A percentile compares a stretch with the other conserved stretches of the same genome.
Evolutionary conservation across 2,329 filamentous ascomycete species (phyloP).

Genomic region (Ceratocystis albifundus): DNA sequence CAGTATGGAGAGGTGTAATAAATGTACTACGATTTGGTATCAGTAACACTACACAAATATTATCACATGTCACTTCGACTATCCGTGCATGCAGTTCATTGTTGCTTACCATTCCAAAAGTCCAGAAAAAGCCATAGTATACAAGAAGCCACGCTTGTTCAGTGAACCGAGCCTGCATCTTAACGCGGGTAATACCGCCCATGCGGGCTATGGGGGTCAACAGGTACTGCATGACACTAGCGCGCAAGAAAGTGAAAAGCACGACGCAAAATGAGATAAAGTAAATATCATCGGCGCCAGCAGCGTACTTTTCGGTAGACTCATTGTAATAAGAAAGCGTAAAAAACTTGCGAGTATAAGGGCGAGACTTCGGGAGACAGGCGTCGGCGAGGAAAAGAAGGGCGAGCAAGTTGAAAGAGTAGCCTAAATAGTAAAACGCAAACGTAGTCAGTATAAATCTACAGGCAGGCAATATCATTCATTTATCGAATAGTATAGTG

Average conservation of each 20-base stretch:
- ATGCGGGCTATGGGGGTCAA: constrained; percentile 64
- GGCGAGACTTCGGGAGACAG: constrained; percentile 67
- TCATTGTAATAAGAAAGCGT: constrained; percentile 72
- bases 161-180: constrained; percentile 70
- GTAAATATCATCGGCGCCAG: constrained; percentile 68
- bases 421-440: constrained; percentile 37
- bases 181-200: constrained; percentile 62
- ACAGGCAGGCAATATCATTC: neutral
- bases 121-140: constrained; percentile 75
- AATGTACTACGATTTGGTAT: constrained; percentile 50
- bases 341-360: constrained; percentile 79
- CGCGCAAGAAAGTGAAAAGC: constrained; percentile 76
- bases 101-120: constrained; percentile 62
- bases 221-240: constrained; percentile 75
- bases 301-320: constrained; percentile 55
- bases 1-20: constrained; percentile 68
- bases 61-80: neutral
- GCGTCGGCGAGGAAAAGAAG: constrained; percentile 72
- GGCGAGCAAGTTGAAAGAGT: constrained; percentile 75
- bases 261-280: constrained; percentile 69
- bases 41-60: neutral
- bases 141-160: constrained; percentile 88
- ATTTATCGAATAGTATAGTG: neutral
- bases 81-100: neutral
- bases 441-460: constrained; percentile 25